Evolutionary conservation across 805 yeast species (phyloP).

Genomic region (Candida peoriensis): DNA sequence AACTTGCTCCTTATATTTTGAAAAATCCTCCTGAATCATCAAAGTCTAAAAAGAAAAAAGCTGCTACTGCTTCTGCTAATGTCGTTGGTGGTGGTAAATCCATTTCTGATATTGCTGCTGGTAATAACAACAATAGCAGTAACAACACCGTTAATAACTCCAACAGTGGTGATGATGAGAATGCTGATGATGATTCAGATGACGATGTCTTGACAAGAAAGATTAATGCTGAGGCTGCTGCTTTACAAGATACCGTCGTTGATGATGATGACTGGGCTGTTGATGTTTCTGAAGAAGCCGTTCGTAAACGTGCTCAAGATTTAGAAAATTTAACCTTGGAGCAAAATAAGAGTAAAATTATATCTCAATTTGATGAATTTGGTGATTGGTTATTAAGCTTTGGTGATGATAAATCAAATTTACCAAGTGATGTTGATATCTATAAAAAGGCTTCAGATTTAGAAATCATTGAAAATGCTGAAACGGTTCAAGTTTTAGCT

Average conservation of each 20-base stretch:
- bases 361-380: conserved; percentile 58
- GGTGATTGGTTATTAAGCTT: conserved; percentile 81
- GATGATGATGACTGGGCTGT: conserved; percentile 98
- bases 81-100: conserved; percentile 83
- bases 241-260: conserved; percentile 58
- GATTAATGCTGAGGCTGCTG: conserved; percentile 80
- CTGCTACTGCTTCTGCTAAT: conserved; percentile 82
- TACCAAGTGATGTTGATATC: conserved; percentile 84
- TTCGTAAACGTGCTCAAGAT: conserved; percentile 84
- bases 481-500: conserved; percentile 85
- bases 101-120: conserved; percentile 71
- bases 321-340: conserved; percentile 58
- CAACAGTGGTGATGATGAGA: conserved; percentile 28
- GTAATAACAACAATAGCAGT: conserved; percentile 29
- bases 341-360: conserved; percentile 36
- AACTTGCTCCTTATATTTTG: conserved; percentile 77
- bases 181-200: conserved; percentile 47
- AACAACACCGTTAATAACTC: no score
- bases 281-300: conserved; percentile 95
- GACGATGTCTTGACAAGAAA: conserved; percentile 74
- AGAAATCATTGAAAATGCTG: conserved; percentile 64
- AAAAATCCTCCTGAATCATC: conserved; percentile 81
- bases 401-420: conserved; percentile 49
- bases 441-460: conserved; percentile 84
- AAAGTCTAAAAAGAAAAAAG: conserved; percentile 49